Conservation (phyloP, 371 early-diverging fungal genomes). For the Mortierella polycephala region DNA sequence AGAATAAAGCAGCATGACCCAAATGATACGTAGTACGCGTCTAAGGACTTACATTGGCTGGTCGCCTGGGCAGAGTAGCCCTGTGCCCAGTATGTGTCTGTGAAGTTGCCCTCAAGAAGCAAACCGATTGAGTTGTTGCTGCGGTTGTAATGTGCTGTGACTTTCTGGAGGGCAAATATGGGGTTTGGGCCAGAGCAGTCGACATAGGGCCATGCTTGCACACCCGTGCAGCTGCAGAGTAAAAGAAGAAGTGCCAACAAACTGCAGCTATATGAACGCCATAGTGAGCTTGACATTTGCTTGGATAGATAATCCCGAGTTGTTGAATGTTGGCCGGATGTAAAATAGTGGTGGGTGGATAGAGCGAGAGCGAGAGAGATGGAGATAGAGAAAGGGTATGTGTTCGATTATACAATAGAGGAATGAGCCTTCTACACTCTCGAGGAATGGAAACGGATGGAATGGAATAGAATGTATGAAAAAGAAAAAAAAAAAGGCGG, state of each 20-base stretch:
- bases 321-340: no score
- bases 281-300: constrained; percentile 2
- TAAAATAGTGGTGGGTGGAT: no score
- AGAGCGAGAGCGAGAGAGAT: no score
- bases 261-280: neutral
- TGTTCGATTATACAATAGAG: neutral
- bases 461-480: neutral
- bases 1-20: neutral
- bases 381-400: neutral
- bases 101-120: constrained; percentile 31
- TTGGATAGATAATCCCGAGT: no score
- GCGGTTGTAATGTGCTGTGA: constrained; percentile 32
- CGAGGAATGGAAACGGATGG: neutral
- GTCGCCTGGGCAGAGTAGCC: constrained; percentile 34
- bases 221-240: neutral
- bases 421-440: neutral
- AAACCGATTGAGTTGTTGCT: constrained; percentile 42
- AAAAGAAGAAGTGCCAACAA: constrained; percentile 3
- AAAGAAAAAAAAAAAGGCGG: neutral
- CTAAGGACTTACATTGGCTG: constrained; percentile 30
- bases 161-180: constrained; percentile 24
- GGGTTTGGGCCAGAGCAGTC: constrained; percentile 38
- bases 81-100: constrained; percentile 39
- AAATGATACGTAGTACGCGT: no score
- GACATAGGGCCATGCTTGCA: constrained; percentile 43